A percentile compares a stretch with the other conserved stretches of the same genome.
Evolutionary conservation across 306 rosid species (phyloP).

Genomic region (Fragaria nilgerrensis): DNA sequence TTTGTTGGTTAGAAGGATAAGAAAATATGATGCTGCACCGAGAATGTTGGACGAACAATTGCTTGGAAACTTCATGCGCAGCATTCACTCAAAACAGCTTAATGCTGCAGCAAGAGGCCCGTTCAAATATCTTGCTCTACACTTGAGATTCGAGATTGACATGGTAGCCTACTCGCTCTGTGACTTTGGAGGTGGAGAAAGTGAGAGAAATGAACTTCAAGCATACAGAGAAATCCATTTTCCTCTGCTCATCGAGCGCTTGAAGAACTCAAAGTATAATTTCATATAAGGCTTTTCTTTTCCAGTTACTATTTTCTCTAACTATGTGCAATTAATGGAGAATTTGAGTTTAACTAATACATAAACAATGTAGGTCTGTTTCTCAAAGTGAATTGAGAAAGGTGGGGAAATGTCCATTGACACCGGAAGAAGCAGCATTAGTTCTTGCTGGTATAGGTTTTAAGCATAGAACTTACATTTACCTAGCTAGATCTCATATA

Average conservation of each 20-base stretch:
- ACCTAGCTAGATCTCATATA: slow-evolving; percentile 82
- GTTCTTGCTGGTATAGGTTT: slow-evolving; percentile 86
- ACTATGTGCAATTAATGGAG: background rate
- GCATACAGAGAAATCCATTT: slow-evolving; percentile 81
- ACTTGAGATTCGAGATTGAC: slow-evolving; percentile 89
- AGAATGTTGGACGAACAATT: slow-evolving; percentile 69
- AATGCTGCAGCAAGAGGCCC: slow-evolving; percentile 36
- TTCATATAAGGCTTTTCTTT: background rate
- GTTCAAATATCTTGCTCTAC: slow-evolving; percentile 78
- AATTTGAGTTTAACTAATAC: slow-evolving; percentile 4
- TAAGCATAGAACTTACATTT: slow-evolving; percentile 62
- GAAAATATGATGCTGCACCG: slow-evolving; percentile 46
- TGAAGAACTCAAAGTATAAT: slow-evolving; percentile 66
- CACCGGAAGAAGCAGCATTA: slow-evolving; percentile 95
- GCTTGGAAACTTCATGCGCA: slow-evolving; percentile 64
- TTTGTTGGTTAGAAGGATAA: slow-evolving; percentile 63
- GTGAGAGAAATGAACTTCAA: slow-evolving; percentile 73
- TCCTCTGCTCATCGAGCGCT: slow-evolving; percentile 80
- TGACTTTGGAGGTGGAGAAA: slow-evolving; percentile 87
- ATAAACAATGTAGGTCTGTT: slow-evolving; percentile 38
- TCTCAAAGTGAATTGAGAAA: slow-evolving; percentile 61
- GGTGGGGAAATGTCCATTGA: slow-evolving; percentile 84
- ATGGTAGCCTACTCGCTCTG: slow-evolving; percentile 94
- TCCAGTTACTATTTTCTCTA: slow-evolving; percentile 8
- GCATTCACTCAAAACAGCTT: slow-evolving; percentile 25